Conservation (phyloP, 2,329 filamentous ascomycete species). For the Aspergillus sp. region DNA sequence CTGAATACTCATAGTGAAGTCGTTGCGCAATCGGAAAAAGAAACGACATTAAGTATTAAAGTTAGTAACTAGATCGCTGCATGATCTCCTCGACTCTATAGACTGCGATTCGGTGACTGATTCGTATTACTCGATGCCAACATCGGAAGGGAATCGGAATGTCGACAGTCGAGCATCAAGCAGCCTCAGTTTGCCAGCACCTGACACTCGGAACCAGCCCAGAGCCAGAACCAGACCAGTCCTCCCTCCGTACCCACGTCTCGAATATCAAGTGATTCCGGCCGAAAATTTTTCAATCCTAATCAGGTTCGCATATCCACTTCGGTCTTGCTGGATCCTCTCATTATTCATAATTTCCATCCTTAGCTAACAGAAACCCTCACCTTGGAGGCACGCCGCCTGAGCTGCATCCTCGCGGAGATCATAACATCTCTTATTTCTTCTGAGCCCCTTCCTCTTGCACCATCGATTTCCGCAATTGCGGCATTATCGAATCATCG, state of each 20-base stretch:
- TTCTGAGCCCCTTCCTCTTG: conserved; percentile 12
- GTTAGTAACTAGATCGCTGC: neutral
- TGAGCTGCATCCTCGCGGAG: neutral
- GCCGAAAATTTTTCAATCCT: neutral
- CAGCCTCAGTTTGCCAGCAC: neutral
- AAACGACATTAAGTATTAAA: neutral
- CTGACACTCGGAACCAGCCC: neutral
- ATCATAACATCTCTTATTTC: conserved; percentile 10
- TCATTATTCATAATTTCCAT: conserved; percentile 18
- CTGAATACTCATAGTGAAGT: neutral
- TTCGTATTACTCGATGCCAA: neutral
- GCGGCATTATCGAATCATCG: conserved; percentile 21
- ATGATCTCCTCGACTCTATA: neutral
- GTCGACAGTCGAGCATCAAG: no score
- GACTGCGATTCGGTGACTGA: neutral
- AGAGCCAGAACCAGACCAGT: neutral
- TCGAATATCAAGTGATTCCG: neutral
- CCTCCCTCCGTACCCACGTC: neutral
- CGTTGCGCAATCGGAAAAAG: neutral
- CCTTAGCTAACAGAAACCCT: conserved; percentile 18
- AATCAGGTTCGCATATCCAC: neutral
- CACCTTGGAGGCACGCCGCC: conserved; percentile 10
- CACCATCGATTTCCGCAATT: conserved; percentile 23
- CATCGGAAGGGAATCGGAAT: neutral
- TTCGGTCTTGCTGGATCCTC: conserved; percentile 10